Percentiles rank a stretch among this genome's conserved stretches.
phyloP scores from a whole-genome alignment of 2,329 filamentous ascomycete species.

The Aaosphaeria pasadenensis region DNA sequence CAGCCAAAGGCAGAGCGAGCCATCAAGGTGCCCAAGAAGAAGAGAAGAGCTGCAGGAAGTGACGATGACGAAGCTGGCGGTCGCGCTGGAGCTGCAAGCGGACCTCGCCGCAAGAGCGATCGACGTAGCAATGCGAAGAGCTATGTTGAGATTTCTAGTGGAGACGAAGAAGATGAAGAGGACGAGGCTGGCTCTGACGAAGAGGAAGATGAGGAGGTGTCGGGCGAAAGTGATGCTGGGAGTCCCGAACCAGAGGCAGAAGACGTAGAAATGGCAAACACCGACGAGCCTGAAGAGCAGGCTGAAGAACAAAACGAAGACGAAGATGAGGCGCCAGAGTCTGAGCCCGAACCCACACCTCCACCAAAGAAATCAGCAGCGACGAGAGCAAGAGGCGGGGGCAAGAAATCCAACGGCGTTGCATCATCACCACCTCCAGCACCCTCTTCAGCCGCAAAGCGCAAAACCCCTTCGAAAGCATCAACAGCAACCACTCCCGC shows the following conservation, averaged over 20 bases:
- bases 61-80: slow-evolving; percentile 26
- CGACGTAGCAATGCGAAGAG: slow-evolving; percentile 38
- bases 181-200: slow-evolving; percentile 19
- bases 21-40: slow-evolving; percentile 38
- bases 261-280: slow-evolving; percentile 29
- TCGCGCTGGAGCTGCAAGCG: slow-evolving; percentile 33
- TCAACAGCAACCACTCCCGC: too few relatives aligned
- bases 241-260: slow-evolving; percentile 14
- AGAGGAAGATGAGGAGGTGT: slow-evolving; percentile 13
- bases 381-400: slow-evolving; percentile 3
- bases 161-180: slow-evolving; percentile 37
- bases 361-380: slow-evolving; percentile 11
- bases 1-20: slow-evolving; percentile 24
- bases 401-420: slow-evolving; percentile 13
- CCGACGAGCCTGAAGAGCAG: slow-evolving; percentile 8
- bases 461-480: slow-evolving; percentile 13
- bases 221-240: slow-evolving; percentile 9
- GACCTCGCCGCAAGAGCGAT: slow-evolving; percentile 42
- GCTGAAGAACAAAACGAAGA: slow-evolving; percentile 4
- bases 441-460: slow-evolving; percentile 1
- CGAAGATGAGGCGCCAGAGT: slow-evolving; percentile 11
- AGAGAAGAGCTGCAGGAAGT: slow-evolving; percentile 27
- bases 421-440: slow-evolving; percentile 8
- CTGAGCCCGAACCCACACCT: slow-evolving; percentile 9
- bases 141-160: slow-evolving; percentile 45